Base-by-base conservation (phyloP, 352 stramenopile genomes). In the Peronospora farinosa region DNA sequence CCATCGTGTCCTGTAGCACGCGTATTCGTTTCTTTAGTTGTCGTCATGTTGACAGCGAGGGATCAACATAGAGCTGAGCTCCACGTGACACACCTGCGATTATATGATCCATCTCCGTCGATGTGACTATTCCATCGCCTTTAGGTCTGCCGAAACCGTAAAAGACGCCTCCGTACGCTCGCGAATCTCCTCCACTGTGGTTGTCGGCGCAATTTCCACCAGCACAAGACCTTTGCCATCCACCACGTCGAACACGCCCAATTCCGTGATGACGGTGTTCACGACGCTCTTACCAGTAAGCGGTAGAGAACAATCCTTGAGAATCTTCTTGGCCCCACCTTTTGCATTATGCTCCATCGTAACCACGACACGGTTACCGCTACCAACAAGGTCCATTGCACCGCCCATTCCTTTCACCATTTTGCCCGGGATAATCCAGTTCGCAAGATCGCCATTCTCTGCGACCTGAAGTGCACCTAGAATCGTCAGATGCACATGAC, bases 341-440 rank as follows among this genome's bases (percentile, higher is more conserved):
- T 98, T 98, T 19, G 90, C 86, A 31, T 89, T 96, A 67, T 98
- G 95, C 51, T 98, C 92, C 95, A 98, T 98, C 6, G 95, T 98
- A 9, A 98, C 92, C 30, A 98, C 88, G 3, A 98, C 93, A 44
- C 86, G 78, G 47, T 95, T 96, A 23, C 85, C 88, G 19, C 78
- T 89, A 17, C 84, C 89, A 8, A 98, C 94, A 19, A 98, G 74
- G 67, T 98, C 95, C 95, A 98, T 98, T 8, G 95, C 95, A 47
- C 95, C 95, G 17, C 95, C 95, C 95, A 98, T 98, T 54, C 93
- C 95, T 67, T 98, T 98, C 17, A 98, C 73, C 69, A 98, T 93
- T 68, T 97, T 97, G 28, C 95, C 95, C 3, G 95, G 95, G 40
- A 97, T 97, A 50, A 96, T 97, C 88, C 88, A 98, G 63, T 96